phyloP scores from a whole-genome alignment of 1,139 yeast genomes.

The Geotrichum citri-aurantii region DNA sequence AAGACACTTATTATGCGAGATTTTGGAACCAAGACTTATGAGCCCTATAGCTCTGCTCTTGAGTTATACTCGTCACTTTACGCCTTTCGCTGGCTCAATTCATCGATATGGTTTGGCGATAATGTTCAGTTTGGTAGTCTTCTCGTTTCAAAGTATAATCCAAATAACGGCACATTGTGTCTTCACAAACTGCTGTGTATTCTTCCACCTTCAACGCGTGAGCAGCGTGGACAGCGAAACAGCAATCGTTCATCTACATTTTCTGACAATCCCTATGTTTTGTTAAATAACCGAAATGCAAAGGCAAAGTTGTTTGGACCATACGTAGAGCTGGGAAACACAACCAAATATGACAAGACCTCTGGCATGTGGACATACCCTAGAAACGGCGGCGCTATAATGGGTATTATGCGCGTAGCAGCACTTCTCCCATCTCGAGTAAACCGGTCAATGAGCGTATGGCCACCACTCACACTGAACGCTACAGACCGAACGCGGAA shows the following conservation, averaged over 20 bases:
- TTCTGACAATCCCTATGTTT: constrained; percentile 17
- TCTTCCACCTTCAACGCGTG: constrained; percentile 14
- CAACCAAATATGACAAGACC: constrained; percentile 6
- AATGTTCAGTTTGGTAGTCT: constrained; percentile 28
- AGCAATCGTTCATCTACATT: constrained; percentile 10
- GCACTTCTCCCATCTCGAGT: constrained; percentile 21
- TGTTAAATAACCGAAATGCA: constrained; percentile 13
- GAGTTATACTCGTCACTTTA: constrained; percentile 19
- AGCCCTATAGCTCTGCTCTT: constrained; percentile 22
- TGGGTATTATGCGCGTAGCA: constrained; percentile 21
- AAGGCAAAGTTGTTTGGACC: constrained; percentile 14
- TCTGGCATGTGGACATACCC: constrained; percentile 17
- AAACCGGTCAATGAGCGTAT: constrained; percentile 24
- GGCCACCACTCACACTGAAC: constrained; percentile 28
- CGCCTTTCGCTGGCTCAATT: constrained; percentile 27
- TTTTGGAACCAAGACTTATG: constrained; percentile 11
- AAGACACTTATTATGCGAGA: constrained; percentile 17
- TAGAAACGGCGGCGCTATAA: constrained; percentile 12
- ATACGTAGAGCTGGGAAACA: constrained; percentile 10
- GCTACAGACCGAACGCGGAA: constrained; percentile 24
- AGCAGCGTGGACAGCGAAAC: neutral
- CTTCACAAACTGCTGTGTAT: constrained; percentile 19
- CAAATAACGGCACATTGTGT: constrained; percentile 22
- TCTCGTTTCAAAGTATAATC: constrained; percentile 26
- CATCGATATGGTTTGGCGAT: constrained; percentile 32